Conservation (phyloP, 208 protist genomes). For the Wallacemonas sp. region DNA sequence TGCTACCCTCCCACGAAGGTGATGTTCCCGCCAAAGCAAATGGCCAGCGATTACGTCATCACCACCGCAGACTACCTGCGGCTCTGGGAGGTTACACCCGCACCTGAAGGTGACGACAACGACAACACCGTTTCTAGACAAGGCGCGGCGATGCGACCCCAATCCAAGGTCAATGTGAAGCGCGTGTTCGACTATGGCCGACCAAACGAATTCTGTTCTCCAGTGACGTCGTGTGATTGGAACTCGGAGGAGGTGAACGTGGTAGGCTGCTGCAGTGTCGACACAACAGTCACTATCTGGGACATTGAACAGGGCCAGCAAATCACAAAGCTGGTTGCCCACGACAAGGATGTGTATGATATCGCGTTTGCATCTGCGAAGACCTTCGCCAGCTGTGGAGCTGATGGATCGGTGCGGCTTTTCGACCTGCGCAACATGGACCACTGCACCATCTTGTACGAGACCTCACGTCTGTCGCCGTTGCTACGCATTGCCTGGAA, state of each 20-base stretch:
- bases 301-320: constrained; percentile 91
- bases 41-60: constrained; percentile 92
- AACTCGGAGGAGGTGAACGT: constrained; percentile 95
- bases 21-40: constrained; percentile 93
- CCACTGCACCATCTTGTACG: constrained; percentile 98
- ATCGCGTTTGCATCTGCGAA: constrained; percentile 96
- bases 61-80: constrained; percentile 98
- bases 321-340: constrained; percentile 98
- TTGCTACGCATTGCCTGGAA: constrained; percentile 98
- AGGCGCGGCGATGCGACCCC: constrained; percentile 2
- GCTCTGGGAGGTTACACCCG: constrained; percentile 95
- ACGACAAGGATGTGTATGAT: constrained; percentile 99
- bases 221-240: constrained; percentile 99
- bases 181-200: constrained; percentile 82
- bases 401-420: constrained; percentile 97
- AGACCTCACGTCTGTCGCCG: constrained; percentile 89
- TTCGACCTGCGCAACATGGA: constrained; percentile 98
- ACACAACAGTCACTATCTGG: constrained; percentile 99
- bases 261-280: constrained; percentile 97
- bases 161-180: constrained; percentile 87
- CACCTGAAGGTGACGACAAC: constrained; percentile 5
- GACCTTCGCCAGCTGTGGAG: constrained; percentile 97
- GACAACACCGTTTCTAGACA: constrained; percentile 1
- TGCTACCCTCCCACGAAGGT: constrained; percentile 97
- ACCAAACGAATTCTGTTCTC: constrained; percentile 97